These are phyloP conservation scores for Xylaria sp. DNA, from an alignment of 2,329 filamentous ascomycete species.

Conservation along the genomic window DNA sequence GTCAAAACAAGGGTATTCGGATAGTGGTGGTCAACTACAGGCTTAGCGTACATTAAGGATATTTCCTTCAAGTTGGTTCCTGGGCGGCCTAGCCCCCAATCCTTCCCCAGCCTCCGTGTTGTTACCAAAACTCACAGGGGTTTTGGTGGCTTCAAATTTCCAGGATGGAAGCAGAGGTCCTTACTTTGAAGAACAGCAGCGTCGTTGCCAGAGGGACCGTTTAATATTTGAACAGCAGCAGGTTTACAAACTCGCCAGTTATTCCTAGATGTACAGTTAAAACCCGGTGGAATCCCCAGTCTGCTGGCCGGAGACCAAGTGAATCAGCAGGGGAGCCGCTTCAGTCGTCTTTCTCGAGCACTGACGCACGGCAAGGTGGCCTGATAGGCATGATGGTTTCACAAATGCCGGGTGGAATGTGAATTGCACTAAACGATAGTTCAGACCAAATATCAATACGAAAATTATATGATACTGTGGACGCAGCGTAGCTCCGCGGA, in stretches of 20 bases:
- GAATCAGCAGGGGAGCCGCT: not conserved
- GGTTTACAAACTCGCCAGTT: not conserved
- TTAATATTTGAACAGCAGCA: not conserved
- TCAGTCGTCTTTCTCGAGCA: not conserved
- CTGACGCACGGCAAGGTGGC: not conserved
- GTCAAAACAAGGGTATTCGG: not conserved
- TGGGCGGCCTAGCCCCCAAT: not conserved
- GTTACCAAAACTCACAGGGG: not conserved
- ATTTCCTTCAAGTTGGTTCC: not conserved
- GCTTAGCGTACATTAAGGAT: not conserved
- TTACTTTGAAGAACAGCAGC: not conserved
- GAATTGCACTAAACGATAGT: not conserved
- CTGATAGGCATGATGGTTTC: not conserved
- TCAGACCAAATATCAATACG: slow-evolving; percentile 6
- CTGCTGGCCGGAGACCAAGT: not conserved
- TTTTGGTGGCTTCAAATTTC: not conserved
- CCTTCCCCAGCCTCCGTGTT: not conserved
- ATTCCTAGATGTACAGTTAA: not conserved
- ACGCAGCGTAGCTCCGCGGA: no score
- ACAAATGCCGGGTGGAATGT: not conserved
- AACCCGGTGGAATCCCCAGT: not conserved
- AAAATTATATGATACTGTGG: not conserved
- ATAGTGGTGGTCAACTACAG: not conserved
- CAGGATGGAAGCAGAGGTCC: not conserved
- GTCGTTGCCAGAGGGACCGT: not conserved